phyloP scores from a whole-genome alignment of 228 moss, liverwort and hornwort species.

The Sphagnum fallax region DNA sequence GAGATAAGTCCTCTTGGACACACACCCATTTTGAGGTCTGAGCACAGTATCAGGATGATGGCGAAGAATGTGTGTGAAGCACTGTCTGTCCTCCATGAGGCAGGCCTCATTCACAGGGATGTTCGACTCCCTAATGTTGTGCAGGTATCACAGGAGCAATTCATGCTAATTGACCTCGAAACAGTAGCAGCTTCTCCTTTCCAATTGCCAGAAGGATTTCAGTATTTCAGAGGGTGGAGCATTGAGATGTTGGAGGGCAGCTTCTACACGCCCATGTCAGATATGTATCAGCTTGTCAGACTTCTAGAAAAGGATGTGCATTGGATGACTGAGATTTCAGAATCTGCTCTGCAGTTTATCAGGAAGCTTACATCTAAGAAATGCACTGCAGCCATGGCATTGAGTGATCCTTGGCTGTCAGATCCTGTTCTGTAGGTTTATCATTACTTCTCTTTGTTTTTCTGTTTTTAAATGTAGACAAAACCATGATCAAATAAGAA shows the following conservation, averaged over 20 bases:
- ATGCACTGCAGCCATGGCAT: constrained; percentile 2
- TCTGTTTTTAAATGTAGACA: too few species aligned
- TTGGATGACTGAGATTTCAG: background rate
- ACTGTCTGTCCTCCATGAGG: constrained; percentile 10
- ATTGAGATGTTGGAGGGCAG: constrained; percentile 3
- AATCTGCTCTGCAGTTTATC: constrained; percentile 4
- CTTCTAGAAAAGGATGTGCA: background rate
- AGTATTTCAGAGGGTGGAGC: background rate
- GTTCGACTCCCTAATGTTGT: constrained; percentile 7
- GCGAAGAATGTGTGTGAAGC: constrained; percentile 7
- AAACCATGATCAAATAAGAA: too few species aligned
- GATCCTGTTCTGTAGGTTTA: constrained; percentile 1
- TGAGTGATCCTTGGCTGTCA: constrained; percentile 11
- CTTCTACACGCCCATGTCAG: constrained; percentile 5
- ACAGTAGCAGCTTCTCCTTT: constrained; percentile 1
- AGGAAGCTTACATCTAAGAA: background rate
- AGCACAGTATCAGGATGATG: constrained; percentile 3
- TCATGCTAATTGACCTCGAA: constrained; percentile 15
- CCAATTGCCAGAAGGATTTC: background rate
- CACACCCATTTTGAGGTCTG: constrained; percentile 1
- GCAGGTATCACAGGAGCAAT: constrained; percentile 2
- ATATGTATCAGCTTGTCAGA: constrained; percentile 8
- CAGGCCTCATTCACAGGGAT: constrained; percentile 10
- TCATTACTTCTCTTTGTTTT: too few species aligned
- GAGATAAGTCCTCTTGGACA: constrained; percentile 6